A percentile compares a stretch with the other conserved stretches of the same genome.
These are phyloP conservation scores for Stenogyne calaminthoides DNA, from an alignment of 305 asterid species.

Conservation along the genomic window DNA sequence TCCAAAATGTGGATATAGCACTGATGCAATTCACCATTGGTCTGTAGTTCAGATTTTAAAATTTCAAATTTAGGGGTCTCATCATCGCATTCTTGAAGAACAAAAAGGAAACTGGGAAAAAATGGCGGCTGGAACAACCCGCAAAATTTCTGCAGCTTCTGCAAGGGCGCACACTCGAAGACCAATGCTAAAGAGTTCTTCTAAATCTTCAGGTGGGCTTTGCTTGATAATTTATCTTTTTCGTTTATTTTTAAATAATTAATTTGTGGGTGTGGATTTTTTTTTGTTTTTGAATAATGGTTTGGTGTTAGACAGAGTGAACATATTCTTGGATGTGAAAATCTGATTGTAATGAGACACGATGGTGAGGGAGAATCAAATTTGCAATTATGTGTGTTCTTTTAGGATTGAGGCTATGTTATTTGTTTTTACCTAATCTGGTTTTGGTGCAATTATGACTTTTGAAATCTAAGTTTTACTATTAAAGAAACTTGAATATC, in stretches of 20 bases:
- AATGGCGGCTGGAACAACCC: conserved; percentile 64
- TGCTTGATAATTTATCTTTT: neutral
- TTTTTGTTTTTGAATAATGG: conserved; percentile 5
- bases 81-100: neutral
- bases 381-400: neutral
- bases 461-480: neutral
- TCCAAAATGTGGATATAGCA: too few species aligned
- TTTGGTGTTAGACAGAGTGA: neutral
- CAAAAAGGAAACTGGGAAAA: conserved; percentile 9
- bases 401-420: neutral
- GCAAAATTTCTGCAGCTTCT: conserved; percentile 83
- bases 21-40: neutral
- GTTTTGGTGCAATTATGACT: neutral
- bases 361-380: neutral
- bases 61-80: neutral
- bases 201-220: conserved; percentile 50
- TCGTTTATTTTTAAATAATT: neutral
- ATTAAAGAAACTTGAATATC: neutral
- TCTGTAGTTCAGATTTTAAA: neutral
- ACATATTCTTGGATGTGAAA: neutral
- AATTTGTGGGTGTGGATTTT: neutral
- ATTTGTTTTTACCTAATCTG: neutral
- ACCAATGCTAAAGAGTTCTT: conserved; percentile 45
- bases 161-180: conserved; percentile 87
- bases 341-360: neutral